Conservation (phyloP, 176 grass and related monocot genomes). For the Oryza meyeriana region DNA sequence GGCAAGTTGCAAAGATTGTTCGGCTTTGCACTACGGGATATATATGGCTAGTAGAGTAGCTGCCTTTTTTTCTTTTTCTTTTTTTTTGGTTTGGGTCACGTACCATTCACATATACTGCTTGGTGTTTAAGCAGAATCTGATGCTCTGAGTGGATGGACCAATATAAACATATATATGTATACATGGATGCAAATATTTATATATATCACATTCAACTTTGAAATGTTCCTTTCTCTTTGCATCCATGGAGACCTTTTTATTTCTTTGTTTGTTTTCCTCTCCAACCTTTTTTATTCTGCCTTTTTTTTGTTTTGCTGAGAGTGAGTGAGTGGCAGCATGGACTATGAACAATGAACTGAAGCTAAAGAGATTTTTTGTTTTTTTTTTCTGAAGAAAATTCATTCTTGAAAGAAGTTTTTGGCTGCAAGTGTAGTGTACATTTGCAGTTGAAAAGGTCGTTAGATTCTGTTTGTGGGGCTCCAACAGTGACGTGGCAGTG, state of each 20-base stretch:
- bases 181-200: conserved; percentile 27
- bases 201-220: conserved; percentile 8
- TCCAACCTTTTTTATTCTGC: background rate
- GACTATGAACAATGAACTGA: background rate
- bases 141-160: conserved; percentile 55
- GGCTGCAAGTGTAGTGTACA: conserved; percentile 16
- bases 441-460: conserved; percentile 26
- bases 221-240: conserved; percentile 50
- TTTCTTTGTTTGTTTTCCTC: background rate
- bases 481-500: background rate
- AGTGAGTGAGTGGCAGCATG: conserved; percentile 7
- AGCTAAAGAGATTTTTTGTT: background rate
- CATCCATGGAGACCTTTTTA: conserved; percentile 24
- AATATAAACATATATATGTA: conserved; percentile 24
- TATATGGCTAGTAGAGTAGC: background rate
- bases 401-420: conserved; percentile 4
- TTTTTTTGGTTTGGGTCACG: conserved; percentile 26
- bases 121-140: conserved; percentile 99
- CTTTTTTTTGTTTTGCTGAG: conserved; percentile 26
- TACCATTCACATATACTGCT: conserved; percentile 41
- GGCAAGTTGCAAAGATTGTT: conserved; percentile 45
- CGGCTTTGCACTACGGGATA: conserved; percentile 24
- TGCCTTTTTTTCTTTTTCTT: conserved; percentile 17
- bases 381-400: background rate
- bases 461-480: conserved; percentile 8